These are phyloP conservation scores for Tagetes erecta DNA, from an alignment of 129 eudicot species.

Conservation along the genomic window DNA sequence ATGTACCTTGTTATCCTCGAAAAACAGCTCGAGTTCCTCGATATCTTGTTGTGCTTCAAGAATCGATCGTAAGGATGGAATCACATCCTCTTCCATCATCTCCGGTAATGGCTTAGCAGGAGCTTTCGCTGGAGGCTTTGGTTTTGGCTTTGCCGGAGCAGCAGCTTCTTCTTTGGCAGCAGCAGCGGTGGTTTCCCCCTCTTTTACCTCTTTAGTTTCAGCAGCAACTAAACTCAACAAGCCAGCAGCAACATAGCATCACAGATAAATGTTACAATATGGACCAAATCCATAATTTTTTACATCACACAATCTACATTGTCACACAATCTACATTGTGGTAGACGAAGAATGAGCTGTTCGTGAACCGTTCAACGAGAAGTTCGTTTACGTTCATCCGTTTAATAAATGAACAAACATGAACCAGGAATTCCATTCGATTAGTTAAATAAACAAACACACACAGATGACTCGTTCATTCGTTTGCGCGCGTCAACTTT, in stretches of 20 bases:
- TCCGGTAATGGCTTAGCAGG: slow-evolving; percentile 66
- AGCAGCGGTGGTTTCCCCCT: slow-evolving; percentile 29
- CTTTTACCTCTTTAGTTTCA: slow-evolving; percentile 63
- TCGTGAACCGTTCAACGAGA: no score
- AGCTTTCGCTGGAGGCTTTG: slow-evolving; percentile 53
- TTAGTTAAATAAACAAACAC: no score
- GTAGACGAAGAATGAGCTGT: no score
- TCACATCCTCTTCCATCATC: slow-evolving; percentile 87
- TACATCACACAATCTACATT: neutral
- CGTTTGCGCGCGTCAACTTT: no score
- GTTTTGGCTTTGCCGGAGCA: slow-evolving; percentile 49
- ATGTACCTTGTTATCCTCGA: slow-evolving; percentile 62
- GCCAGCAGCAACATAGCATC: slow-evolving; percentile 13
- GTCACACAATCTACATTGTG: no score
- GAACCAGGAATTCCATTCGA: no score
- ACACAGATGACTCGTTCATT: no score
- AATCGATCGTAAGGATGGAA: slow-evolving; percentile 62
- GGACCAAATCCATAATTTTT: neutral
- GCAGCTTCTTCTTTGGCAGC: slow-evolving; percentile 33
- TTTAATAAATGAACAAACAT: no score
- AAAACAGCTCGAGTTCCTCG: slow-evolving; percentile 58
- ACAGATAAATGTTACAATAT: neutral
- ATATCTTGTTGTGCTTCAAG: slow-evolving; percentile 71
- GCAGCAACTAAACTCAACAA: slow-evolving; percentile 50
- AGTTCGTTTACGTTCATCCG: no score